phyloP scores from a whole-genome alignment of 331 rosid species.

The Acacia concinna region DNA sequence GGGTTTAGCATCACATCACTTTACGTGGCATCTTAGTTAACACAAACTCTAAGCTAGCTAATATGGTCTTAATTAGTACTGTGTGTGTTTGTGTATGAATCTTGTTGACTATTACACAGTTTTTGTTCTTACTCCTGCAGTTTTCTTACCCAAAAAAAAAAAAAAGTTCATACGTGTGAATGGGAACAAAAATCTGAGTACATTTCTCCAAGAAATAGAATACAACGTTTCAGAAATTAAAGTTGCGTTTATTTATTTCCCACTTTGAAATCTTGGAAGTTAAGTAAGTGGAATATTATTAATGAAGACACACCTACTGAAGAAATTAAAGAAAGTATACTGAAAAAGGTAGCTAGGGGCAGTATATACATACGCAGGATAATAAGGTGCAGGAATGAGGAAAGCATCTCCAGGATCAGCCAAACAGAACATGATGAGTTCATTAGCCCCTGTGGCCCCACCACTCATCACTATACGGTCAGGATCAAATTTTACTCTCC shows the following conservation, averaged over 20 bases:
- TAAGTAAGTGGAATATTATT: neutral
- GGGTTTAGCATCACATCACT: neutral
- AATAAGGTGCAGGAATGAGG: slow-evolving; percentile 82
- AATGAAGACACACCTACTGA: slow-evolving; percentile 33
- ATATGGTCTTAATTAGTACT: neutral
- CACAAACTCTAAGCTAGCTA: neutral
- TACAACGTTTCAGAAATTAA: neutral
- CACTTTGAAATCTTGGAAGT: neutral
- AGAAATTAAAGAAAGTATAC: neutral
- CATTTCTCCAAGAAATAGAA: neutral
- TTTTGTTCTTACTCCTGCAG: neutral
- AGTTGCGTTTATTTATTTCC: neutral
- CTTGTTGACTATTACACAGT: neutral
- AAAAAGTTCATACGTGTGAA: neutral
- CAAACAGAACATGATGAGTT: slow-evolving; percentile 73
- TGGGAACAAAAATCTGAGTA: neutral
- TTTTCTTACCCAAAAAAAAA: neutral
- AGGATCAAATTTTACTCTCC: slow-evolving; percentile 66
- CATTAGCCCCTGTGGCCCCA: slow-evolving; percentile 97
- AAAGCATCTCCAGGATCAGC: slow-evolving; percentile 92
- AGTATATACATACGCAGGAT: slow-evolving; percentile 67
- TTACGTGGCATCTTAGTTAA: slow-evolving; percentile 15
- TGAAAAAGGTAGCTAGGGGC: neutral
- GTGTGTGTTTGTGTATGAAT: neutral
- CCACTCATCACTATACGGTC: slow-evolving; percentile 83